phyloP scores from a whole-genome alignment of 345 rosid genomes.

The Hevea brasiliensis region DNA sequence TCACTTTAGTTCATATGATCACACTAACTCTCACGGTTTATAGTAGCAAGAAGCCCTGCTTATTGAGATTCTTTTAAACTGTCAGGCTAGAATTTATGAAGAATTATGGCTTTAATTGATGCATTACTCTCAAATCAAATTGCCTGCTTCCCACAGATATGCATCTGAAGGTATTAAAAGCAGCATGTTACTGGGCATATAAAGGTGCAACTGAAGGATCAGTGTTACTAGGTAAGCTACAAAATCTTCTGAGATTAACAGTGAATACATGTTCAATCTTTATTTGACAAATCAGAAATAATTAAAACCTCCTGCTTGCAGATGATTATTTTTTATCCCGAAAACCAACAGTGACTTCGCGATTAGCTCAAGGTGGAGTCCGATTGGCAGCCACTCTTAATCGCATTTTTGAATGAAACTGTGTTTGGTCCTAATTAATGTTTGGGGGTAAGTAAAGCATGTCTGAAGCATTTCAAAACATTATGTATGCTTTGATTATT shows the following conservation, averaged over 20 bases:
- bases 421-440: neutral
- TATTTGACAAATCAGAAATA: neutral
- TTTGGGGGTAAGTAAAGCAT: neutral
- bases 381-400: conserved; percentile 83
- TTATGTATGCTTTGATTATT: neutral
- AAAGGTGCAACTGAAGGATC: conserved; percentile 64
- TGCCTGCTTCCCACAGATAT: conserved; percentile 44
- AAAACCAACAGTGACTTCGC: conserved; percentile 53
- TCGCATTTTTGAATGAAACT: conserved; percentile 53
- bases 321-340: conserved; percentile 80
- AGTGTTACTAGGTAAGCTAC: conserved; percentile 50
- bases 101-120: neutral
- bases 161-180: conserved; percentile 80
- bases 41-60: too few species aligned
- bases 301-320: conserved; percentile 28
- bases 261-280: neutral
- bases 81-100: neutral
- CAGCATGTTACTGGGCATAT: conserved; percentile 90
- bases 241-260: neutral
- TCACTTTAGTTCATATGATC: too few species aligned
- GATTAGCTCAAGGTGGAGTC: conserved; percentile 86
- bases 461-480: neutral
- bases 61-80: too few species aligned
- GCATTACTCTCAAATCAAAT: neutral
- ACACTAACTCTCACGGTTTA: too few species aligned